Evolutionary conservation across 352 stramenopile species (phyloP).

Genomic region (Phytophthora fragariaefolia): DNA sequence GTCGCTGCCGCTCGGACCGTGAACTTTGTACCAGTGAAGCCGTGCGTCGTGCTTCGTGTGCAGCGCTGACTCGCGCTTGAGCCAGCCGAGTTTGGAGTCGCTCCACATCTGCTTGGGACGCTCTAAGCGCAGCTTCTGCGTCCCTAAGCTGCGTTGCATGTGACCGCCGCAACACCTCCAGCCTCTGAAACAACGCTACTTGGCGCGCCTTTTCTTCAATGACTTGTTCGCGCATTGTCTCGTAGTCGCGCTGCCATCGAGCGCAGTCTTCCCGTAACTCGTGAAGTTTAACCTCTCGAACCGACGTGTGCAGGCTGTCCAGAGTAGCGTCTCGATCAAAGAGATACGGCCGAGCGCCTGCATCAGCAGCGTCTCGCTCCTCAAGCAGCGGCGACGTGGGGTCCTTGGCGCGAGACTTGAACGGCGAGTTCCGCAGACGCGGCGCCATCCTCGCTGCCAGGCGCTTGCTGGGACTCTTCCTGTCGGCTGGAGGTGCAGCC

Average conservation of each 20-base stretch:
- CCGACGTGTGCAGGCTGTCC: slow-evolving; percentile 9
- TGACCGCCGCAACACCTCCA: slow-evolving; percentile 27
- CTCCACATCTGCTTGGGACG: slow-evolving; percentile 33
- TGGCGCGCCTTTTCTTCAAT: slow-evolving; percentile 41
- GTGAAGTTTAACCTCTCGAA: slow-evolving; percentile 33
- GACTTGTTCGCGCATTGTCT: slow-evolving; percentile 41
- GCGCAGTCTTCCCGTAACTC: slow-evolving; percentile 21
- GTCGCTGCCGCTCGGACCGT: slow-evolving; percentile 54
- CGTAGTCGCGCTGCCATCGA: slow-evolving; percentile 35
- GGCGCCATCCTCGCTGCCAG: slow-evolving; percentile 19
- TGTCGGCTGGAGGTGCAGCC: neutral
- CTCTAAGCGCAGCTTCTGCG: slow-evolving; percentile 26
- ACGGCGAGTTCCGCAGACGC: slow-evolving; percentile 31
- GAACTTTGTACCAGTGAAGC: slow-evolving; percentile 25
- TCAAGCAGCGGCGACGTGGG: neutral
- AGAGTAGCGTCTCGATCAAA: slow-evolving; percentile 10
- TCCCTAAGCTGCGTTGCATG: slow-evolving; percentile 27
- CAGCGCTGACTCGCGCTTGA: slow-evolving; percentile 24
- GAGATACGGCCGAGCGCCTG: neutral
- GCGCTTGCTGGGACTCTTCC: slow-evolving; percentile 12
- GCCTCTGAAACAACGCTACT: slow-evolving; percentile 37
- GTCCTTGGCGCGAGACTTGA: slow-evolving; percentile 24
- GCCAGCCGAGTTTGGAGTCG: slow-evolving; percentile 31
- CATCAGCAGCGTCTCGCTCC: slow-evolving; percentile 16
- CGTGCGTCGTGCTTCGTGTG: slow-evolving; percentile 40